Evolutionary conservation across 345 rosid genomes (phyloP).

Genomic region (Microcos paniculata): DNA sequence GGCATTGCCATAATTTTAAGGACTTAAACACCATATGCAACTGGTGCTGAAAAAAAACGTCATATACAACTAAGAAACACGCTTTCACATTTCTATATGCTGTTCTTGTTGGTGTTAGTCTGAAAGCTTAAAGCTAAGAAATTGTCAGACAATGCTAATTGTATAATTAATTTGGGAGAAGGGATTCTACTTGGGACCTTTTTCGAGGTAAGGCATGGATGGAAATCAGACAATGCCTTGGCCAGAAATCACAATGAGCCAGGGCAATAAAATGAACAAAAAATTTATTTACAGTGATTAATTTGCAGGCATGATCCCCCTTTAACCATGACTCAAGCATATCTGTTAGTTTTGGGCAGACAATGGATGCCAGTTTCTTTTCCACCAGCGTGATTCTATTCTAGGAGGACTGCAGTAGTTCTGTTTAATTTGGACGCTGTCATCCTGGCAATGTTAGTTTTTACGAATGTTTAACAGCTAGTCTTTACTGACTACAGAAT

Average conservation of each 20-base stretch:
- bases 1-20: neutral
- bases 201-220: neutral
- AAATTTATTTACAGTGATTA: no score
- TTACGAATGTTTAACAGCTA: constrained; percentile 1
- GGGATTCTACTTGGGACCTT: neutral
- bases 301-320: neutral
- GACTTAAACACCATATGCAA: neutral
- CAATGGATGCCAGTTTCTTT: neutral
- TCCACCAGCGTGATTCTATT: constrained; percentile 10
- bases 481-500: constrained; percentile 34
- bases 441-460: constrained; percentile 8
- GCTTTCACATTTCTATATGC: neutral
- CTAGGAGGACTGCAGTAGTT: neutral
- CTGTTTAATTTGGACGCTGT: constrained; percentile 6
- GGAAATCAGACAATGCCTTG: neutral
- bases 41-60: no score
- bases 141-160: neutral
- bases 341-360: neutral
- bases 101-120: neutral
- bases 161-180: neutral
- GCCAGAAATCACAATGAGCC: neutral
- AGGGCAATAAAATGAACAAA: neutral
- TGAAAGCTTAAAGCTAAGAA: neutral
- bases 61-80: neutral
- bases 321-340: neutral